Percentiles rank a stretch among this genome's conserved stretches.
These are phyloP conservation scores for Lentinus tigrinus DNA, from an alignment of 768 basidiomycete species.

Conservation along the genomic window DNA sequence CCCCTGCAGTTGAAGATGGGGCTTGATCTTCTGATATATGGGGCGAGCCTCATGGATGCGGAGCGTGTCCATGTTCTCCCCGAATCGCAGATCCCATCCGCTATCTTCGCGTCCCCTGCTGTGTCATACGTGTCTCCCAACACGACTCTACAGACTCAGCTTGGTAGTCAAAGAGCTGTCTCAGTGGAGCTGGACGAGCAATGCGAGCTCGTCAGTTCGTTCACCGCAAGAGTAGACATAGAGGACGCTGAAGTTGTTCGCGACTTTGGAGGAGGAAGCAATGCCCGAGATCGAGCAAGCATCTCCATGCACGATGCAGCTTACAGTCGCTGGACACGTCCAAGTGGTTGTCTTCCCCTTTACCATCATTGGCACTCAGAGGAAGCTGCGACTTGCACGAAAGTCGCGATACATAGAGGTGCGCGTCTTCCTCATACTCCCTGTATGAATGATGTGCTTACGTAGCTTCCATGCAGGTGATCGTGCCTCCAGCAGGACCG, in stretches of 20 bases:
- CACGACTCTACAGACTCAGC: background rate
- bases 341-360: constrained; percentile 41
- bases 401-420: constrained; percentile 52
- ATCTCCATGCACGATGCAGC: constrained; percentile 33
- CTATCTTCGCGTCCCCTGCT: background rate
- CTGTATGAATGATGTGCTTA: background rate
- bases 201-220: constrained; percentile 7
- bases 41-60: constrained; percentile 15
- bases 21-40: constrained; percentile 18
- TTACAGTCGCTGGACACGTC: constrained; percentile 27
- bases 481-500: constrained; percentile 18
- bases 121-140: background rate
- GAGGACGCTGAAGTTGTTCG: constrained; percentile 2
- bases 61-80: constrained; percentile 23
- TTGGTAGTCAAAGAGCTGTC: constrained; percentile 20
- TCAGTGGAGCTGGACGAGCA: constrained; percentile 20
- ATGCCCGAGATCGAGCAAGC: constrained; percentile 23
- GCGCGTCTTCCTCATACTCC: background rate
- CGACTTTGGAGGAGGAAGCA: constrained; percentile 11
- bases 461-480: constrained; percentile 33
- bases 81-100: constrained; percentile 14
- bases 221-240: constrained; percentile 11
- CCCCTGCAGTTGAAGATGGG: constrained; percentile 25
- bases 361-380: constrained; percentile 37
- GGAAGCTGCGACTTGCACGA: constrained; percentile 48